Conservation (phyloP, 257 asterid genomes). For the Petrea volubilis region DNA sequence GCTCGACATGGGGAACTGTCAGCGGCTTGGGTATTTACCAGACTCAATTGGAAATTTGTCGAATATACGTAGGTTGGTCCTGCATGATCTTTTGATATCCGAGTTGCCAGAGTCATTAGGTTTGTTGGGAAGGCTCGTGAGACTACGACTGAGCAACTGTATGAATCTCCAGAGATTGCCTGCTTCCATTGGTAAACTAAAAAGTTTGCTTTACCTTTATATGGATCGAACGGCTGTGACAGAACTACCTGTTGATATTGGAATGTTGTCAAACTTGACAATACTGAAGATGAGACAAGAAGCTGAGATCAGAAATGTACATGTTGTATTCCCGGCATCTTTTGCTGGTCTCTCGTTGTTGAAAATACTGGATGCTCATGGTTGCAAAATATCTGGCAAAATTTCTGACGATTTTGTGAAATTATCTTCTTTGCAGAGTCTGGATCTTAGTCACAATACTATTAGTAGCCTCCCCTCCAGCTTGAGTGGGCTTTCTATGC, state of each 20-base stretch:
- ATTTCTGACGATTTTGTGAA: constrained; percentile 35
- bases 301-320: neutral
- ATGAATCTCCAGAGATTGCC: constrained; percentile 26
- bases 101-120: constrained; percentile 34
- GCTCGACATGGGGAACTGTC: constrained; percentile 33
- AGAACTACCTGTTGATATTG: constrained; percentile 29
- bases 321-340: constrained; percentile 27
- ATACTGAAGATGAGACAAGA: constrained; percentile 29
- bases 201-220: constrained; percentile 20
- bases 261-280: constrained; percentile 33
- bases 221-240: constrained; percentile 32
- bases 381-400: constrained; percentile 33
- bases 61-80: constrained; percentile 23
- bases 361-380: constrained; percentile 28
- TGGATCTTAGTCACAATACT: constrained; percentile 28
- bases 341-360: constrained; percentile 27
- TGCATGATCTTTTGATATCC: constrained; percentile 28
- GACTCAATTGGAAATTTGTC: constrained; percentile 29
- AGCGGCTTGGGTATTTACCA: constrained; percentile 26
- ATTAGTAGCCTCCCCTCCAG: constrained; percentile 32
- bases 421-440: constrained; percentile 21
- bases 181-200: constrained; percentile 25
- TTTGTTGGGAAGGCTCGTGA: constrained; percentile 26
- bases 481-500: constrained; percentile 25
- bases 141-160: constrained; percentile 27